A percentile compares a stretch with the other conserved stretches of the same genome.
Evolutionary conservation across 768 basidiomycete genomes (phyloP).

Genomic region (Boletus sp.): DNA sequence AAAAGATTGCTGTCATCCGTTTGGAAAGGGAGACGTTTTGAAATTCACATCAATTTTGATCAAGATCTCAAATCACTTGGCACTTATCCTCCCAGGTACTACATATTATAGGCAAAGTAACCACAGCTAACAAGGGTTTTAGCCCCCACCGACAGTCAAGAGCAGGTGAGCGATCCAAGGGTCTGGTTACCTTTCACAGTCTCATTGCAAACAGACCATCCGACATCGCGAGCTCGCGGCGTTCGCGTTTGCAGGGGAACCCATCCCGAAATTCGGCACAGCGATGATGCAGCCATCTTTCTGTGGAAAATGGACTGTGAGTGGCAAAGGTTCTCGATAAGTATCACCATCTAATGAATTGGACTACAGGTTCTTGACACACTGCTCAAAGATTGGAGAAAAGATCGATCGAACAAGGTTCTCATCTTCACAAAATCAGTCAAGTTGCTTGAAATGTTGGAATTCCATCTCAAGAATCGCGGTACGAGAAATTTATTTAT

Average conservation of each 20-base stretch:
- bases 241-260: slow-evolving; percentile 58
- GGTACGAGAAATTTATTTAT: slow-evolving; percentile 34
- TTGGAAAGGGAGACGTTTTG: slow-evolving; percentile 55
- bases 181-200: background rate
- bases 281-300: slow-evolving; percentile 62
- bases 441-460: slow-evolving; percentile 83
- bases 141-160: slow-evolving; percentile 68
- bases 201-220: slow-evolving; percentile 31
- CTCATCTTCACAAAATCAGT: slow-evolving; percentile 93
- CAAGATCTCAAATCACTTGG: slow-evolving; percentile 87
- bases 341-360: background rate
- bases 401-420: slow-evolving; percentile 76
- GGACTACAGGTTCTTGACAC: slow-evolving; percentile 61
- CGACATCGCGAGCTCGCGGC: slow-evolving; percentile 63
- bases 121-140: slow-evolving; percentile 1
- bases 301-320: slow-evolving; percentile 85
- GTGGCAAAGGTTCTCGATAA: slow-evolving; percentile 22
- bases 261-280: slow-evolving; percentile 56
- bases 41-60: slow-evolving; percentile 80
- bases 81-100: slow-evolving; percentile 77
- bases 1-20: slow-evolving; percentile 55
- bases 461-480: slow-evolving; percentile 63
- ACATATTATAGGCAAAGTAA: background rate
- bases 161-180: slow-evolving; percentile 48
- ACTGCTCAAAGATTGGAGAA: slow-evolving; percentile 65